Evolutionary conservation across 1,284 basidiomycete genomes (phyloP).

Genomic region (Naganishia albida): DNA sequence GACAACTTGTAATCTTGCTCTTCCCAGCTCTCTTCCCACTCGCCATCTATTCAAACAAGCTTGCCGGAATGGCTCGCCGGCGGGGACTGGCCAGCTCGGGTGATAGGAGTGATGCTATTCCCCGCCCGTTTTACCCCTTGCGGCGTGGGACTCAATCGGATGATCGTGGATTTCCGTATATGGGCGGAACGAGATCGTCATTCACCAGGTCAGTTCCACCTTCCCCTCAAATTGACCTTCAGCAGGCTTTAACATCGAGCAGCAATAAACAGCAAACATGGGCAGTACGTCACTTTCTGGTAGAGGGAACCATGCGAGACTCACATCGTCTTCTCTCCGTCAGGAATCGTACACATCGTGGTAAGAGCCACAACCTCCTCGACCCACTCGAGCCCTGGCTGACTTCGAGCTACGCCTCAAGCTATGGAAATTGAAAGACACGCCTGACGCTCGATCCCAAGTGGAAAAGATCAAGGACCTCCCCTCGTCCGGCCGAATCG

Average conservation of each 20-base stretch:
- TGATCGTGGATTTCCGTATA: not conserved
- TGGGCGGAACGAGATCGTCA: not conserved
- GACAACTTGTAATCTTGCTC: too few relatives aligned
- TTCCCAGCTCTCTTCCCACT: too few relatives aligned
- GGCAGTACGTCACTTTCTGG: conserved; percentile 5
- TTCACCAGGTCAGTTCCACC: too few relatives aligned
- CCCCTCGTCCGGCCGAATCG: conserved; percentile 23
- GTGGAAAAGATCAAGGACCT: conserved; percentile 23
- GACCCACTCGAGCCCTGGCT: not conserved
- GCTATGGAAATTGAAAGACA: conserved; percentile 33
- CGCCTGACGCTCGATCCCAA: conserved; percentile 19
- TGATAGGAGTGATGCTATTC: too few relatives aligned
- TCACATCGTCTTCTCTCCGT: not conserved
- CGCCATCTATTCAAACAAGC: too few relatives aligned
- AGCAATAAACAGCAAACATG: conserved; percentile 9
- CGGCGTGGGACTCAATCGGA: too few relatives aligned
- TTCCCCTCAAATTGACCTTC: too few relatives aligned
- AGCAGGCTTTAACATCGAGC: too few relatives aligned
- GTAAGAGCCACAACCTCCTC: conserved; percentile 3
- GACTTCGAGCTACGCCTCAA: not conserved
- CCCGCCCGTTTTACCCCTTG: too few relatives aligned
- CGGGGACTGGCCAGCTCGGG: too few relatives aligned
- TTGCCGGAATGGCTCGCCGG: too few relatives aligned
- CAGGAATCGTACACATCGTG: conserved; percentile 34
- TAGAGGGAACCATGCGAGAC: too few relatives aligned